Evolutionary conservation across 2,329 filamentous ascomycete genomes (phyloP), one percentile per base, ranked within the genome.

Genomic region (Coleophoma crateriformis): DNA sequence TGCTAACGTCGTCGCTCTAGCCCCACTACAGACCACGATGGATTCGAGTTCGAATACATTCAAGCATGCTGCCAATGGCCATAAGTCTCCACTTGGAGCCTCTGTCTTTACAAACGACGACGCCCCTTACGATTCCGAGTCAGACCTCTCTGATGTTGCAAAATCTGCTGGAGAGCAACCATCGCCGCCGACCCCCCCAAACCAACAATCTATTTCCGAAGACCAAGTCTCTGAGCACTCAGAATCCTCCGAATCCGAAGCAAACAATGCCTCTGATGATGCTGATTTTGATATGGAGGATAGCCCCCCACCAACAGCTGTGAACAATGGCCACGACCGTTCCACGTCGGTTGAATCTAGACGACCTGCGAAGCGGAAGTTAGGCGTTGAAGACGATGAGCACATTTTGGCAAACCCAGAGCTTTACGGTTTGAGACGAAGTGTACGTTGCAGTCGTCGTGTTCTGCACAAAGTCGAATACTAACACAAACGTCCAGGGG

Each of bases 351-450:
- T 82, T 61, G 84, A 85, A 61, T 88, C 85, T 40, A 78, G 77
- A 55, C 78, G 82, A 64, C 79, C 78, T 45, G 70, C 77, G 53
- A 96, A 96, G 76, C 86, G 90, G 70, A 87, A 88, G 71, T 69
- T 76, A 57, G 67, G 76, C 64, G 66, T 80, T 35, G 83, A 85
- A 46, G 88, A 94, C 60, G 86, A 94, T 51, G 85, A 90, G 43
- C 91, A 84, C 64, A 96, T 97, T 61, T 80, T 85, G 61, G 87
- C 89, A 64, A 95, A 99, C 63, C 94, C 94, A 41, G 90, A 96
- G 70, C 76, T 99, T 8, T 99, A 97, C 73, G 94, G 94, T 44
- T 77, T 99, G 58, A 84, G 94, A 60, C 82, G 94, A 72, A 99
- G 94, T 74, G 91, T 94, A 84, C 55, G 87, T 70, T 46, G 46